phyloP scores from a whole-genome alignment of 345 rosid species.

The Mangifera indica region DNA sequence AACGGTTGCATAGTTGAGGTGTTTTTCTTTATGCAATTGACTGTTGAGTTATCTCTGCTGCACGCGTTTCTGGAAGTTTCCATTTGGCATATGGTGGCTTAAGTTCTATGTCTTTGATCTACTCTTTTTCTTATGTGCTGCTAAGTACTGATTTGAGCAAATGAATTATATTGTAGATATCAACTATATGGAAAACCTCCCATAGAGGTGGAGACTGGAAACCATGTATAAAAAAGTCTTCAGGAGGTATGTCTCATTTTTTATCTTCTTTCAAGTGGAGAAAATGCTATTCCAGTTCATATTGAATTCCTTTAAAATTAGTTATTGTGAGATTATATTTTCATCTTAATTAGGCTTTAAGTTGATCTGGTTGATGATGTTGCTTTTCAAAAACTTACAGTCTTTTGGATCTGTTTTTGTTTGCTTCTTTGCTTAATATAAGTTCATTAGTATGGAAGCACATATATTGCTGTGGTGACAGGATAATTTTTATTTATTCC shows the following conservation, averaged over 20 bases:
- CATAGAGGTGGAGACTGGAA: conserved; percentile 78
- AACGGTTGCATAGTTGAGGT: conserved; percentile 3
- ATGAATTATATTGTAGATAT: conserved; percentile 48
- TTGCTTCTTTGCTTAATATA: too few relatives aligned
- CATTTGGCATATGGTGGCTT: background rate
- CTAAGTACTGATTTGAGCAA: conserved; percentile 7
- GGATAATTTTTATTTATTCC: background rate
- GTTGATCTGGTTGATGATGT: too few relatives aligned
- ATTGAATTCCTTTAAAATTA: background rate
- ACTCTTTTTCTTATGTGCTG: background rate
- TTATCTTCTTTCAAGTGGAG: background rate
- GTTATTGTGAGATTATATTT: too few relatives aligned
- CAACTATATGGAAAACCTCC: conserved; percentile 85
- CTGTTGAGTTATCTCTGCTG: background rate
- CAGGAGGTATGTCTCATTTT: conserved; percentile 53
- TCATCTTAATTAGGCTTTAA: too few relatives aligned
- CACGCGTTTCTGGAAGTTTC: background rate
- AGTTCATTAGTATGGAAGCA: too few relatives aligned
- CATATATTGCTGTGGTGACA: background rate
- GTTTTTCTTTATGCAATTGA: background rate
- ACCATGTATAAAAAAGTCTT: conserved; percentile 66
- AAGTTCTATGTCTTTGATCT: background rate
- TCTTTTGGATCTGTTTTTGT: too few relatives aligned
- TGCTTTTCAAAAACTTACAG: too few relatives aligned
- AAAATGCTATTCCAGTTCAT: background rate